These are phyloP conservation scores for Aspergillus sojae DNA, from an alignment of 2,329 filamentous ascomycete species.

Conservation along the genomic window DNA sequence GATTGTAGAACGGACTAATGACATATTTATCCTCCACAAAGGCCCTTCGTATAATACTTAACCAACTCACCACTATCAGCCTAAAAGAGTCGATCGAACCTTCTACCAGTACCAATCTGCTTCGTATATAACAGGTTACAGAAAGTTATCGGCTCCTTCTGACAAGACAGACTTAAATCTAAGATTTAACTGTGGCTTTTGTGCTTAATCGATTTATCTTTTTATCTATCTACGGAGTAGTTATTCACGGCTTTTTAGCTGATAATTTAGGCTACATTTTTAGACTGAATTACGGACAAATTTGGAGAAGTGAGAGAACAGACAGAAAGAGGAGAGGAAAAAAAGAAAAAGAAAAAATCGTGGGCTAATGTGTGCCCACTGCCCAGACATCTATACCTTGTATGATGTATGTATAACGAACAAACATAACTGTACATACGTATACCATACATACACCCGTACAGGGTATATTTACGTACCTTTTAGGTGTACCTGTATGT, in stretches of 20 bases:
- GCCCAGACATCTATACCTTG: neutral
- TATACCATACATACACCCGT: neutral
- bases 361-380: neutral
- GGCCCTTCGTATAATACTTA: no score
- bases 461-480: neutral
- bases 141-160: neutral
- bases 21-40: no score
- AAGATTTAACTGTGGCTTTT: constrained; percentile 5
- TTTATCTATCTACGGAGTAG: neutral
- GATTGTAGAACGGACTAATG: no score
- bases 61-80: neutral
- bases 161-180: neutral
- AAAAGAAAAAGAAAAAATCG: neutral
- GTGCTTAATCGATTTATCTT: neutral
- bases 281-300: neutral
- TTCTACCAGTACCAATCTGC: neutral
- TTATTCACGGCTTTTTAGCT: neutral
- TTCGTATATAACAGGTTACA: no score
- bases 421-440: neutral
- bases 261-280: neutral
- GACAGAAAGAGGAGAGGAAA: neutral
- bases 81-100: neutral
- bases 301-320: no score
- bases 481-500: neutral
- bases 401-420: neutral